Evolutionary conservation across 164 flowering plant species (phyloP).

Genomic region (Macadamia integrifolia): DNA sequence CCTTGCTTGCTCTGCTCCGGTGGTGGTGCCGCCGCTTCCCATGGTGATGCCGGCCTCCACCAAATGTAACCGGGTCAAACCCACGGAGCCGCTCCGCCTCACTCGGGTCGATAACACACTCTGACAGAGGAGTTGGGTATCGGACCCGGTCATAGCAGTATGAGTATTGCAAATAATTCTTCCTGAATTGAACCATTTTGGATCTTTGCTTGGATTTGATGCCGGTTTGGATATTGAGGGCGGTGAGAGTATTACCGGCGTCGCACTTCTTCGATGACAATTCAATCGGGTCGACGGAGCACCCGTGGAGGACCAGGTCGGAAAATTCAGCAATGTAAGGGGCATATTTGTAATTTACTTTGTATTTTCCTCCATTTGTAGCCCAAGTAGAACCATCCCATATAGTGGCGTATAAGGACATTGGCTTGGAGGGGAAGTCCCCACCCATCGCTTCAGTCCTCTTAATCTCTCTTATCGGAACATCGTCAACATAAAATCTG

Average conservation of each 20-base stretch:
- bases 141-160: slow-evolving; percentile 70
- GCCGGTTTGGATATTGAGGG: slow-evolving; percentile 1
- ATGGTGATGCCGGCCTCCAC: slow-evolving; percentile 42
- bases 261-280: slow-evolving; percentile 37
- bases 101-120: slow-evolving; percentile 48
- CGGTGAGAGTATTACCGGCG: slow-evolving; percentile 6
- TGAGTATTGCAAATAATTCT: slow-evolving; percentile 67
- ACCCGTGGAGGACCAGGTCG: slow-evolving; percentile 70
- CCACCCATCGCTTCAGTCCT: slow-evolving; percentile 65
- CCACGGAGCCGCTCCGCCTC: slow-evolving; percentile 51
- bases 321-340: slow-evolving; percentile 68
- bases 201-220: slow-evolving; percentile 33
- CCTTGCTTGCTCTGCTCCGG: no score
- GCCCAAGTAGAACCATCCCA: slow-evolving; percentile 98
- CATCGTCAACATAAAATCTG: slow-evolving; percentile 80
- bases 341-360: slow-evolving; percentile 77
- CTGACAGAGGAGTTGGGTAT: slow-evolving; percentile 55
- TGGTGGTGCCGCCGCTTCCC: slow-evolving; percentile 33
- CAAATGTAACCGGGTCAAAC: slow-evolving; percentile 59
- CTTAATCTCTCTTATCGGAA: slow-evolving; percentile 65
- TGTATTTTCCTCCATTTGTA: slow-evolving; percentile 78
- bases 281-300: slow-evolving; percentile 68
- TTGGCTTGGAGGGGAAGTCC: slow-evolving; percentile 85
- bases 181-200: slow-evolving; percentile 59
- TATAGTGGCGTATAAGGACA: slow-evolving; percentile 83